These are phyloP conservation scores for Penicillium simplicissimum DNA, from an alignment of 495 filamentous ascomycete species.

Conservation along the genomic window DNA sequence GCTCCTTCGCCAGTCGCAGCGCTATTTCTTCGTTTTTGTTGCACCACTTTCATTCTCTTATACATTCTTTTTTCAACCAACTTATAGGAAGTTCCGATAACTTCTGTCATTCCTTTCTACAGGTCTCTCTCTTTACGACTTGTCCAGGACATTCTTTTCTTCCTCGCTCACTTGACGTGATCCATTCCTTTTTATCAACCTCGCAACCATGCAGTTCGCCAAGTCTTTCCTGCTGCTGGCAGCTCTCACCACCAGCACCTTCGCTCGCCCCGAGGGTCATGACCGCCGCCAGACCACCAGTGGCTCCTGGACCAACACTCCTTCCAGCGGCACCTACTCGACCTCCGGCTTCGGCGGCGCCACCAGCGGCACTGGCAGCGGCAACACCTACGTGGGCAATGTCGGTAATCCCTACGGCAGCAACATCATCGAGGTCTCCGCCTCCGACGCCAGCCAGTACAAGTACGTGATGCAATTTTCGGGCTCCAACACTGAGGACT, in stretches of 20 bases:
- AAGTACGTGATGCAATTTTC: conserved; percentile 50
- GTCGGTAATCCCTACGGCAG: conserved; percentile 52
- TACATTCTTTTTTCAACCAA: conserved; percentile 20
- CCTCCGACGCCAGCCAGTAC: conserved; percentile 36
- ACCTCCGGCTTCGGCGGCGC: conserved; percentile 34
- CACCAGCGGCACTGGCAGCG: conserved; percentile 30
- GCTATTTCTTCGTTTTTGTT: neutral
- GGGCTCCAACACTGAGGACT: conserved; percentile 38
- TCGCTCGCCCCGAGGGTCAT: conserved; percentile 26
- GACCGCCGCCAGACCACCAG: conserved; percentile 30
- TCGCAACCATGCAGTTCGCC: conserved; percentile 38
- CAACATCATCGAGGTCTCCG: conserved; percentile 51
- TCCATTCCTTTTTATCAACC: neutral
- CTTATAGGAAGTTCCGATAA: conserved; percentile 21
- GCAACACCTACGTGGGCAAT: conserved; percentile 47
- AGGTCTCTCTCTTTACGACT: neutral
- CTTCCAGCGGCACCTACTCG: conserved; percentile 26
- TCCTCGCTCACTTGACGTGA: conserved; percentile 9
- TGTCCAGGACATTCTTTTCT: conserved; percentile 6
- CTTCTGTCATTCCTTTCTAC: conserved; percentile 29
- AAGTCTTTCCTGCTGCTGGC: conserved; percentile 42
- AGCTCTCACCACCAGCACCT: conserved; percentile 32
- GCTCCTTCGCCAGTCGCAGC: neutral
- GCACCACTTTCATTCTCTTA: conserved; percentile 21
- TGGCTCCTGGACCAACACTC: conserved; percentile 25